These are phyloP conservation scores for Nemania serpens DNA, from an alignment of 2,329 filamentous ascomycete genomes.

Conservation along the genomic window DNA sequence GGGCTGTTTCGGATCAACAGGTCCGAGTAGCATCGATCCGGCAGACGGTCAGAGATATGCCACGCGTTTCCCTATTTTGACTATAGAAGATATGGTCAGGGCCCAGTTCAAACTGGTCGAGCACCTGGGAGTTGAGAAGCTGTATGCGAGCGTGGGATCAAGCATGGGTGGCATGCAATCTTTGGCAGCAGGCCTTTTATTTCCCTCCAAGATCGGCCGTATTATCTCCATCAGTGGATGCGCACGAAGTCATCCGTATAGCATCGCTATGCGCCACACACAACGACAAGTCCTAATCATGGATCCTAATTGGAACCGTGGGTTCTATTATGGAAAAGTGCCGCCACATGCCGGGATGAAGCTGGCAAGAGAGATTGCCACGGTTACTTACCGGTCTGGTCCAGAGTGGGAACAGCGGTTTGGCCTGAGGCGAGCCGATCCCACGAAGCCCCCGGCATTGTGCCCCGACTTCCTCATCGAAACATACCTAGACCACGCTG, in stretches of 20 bases:
- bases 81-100: conserved; percentile 96
- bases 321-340: conserved; percentile 87
- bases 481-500: conserved; percentile 96
- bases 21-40: conserved; percentile 85
- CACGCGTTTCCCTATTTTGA: conserved; percentile 92
- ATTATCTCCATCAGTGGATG: conserved; percentile 92
- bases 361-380: conserved; percentile 94
- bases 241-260: conserved; percentile 93
- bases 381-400: conserved; percentile 93
- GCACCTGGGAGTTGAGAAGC: conserved; percentile 71
- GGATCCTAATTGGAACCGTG: conserved; percentile 95
- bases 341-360: conserved; percentile 98
- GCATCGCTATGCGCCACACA: conserved; percentile 97
- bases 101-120: conserved; percentile 92
- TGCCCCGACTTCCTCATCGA: conserved; percentile 98
- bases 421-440: conserved; percentile 82
- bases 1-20: conserved; percentile 94
- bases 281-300: conserved; percentile 99
- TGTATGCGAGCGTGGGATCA: conserved; percentile 91
- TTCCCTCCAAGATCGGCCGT: conserved; percentile 78
- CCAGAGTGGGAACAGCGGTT: conserved; percentile 98
- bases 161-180: conserved; percentile 99
- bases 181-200: conserved; percentile 82
- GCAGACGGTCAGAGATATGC: conserved; percentile 87
- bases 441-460: conserved; percentile 84